These are phyloP conservation scores for Myxozyma nipponensis DNA, from an alignment of 805 yeast species.

Conservation along the genomic window DNA sequence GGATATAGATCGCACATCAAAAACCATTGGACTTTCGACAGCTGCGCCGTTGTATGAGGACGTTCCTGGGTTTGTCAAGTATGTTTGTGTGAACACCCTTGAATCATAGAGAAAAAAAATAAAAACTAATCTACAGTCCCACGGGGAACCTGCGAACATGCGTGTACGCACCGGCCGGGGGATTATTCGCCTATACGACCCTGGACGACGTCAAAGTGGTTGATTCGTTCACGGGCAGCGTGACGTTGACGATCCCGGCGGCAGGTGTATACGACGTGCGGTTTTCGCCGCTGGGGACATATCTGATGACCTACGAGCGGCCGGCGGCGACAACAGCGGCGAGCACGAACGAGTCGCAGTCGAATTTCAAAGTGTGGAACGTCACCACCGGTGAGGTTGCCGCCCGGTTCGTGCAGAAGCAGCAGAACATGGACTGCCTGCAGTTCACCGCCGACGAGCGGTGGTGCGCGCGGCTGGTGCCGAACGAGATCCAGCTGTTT, in stretches of 20 bases:
- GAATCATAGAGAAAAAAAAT: constrained; percentile 3
- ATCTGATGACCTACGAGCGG: constrained; percentile 83
- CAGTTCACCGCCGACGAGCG: constrained; percentile 82
- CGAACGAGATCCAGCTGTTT: constrained; percentile 65
- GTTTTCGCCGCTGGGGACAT: constrained; percentile 86
- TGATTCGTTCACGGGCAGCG: constrained; percentile 51
- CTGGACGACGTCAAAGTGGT: constrained; percentile 56
- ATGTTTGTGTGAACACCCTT: constrained; percentile 16
- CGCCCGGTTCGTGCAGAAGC: constrained; percentile 67
- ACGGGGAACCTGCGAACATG: constrained; percentile 49
- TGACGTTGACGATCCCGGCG: constrained; percentile 49
- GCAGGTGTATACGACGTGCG: constrained; percentile 73
- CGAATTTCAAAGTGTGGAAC: constrained; percentile 77
- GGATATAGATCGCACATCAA: constrained; percentile 53
- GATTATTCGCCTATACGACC: constrained; percentile 67
- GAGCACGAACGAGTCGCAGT: constrained; percentile 48
- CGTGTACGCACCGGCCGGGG: constrained; percentile 64
- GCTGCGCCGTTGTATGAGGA: constrained; percentile 44
- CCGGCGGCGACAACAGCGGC: constrained; percentile 52
- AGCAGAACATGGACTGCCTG: constrained; percentile 62
- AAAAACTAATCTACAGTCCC: constrained; percentile 9
- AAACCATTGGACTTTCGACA: constrained; percentile 50
- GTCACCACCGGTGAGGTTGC: constrained; percentile 48
- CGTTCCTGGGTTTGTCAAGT: constrained; percentile 35
- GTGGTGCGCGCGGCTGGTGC: constrained; percentile 57